Conservation (phyloP, 495 filamentous ascomycete species). For the Penicillium nucicola region DNA sequence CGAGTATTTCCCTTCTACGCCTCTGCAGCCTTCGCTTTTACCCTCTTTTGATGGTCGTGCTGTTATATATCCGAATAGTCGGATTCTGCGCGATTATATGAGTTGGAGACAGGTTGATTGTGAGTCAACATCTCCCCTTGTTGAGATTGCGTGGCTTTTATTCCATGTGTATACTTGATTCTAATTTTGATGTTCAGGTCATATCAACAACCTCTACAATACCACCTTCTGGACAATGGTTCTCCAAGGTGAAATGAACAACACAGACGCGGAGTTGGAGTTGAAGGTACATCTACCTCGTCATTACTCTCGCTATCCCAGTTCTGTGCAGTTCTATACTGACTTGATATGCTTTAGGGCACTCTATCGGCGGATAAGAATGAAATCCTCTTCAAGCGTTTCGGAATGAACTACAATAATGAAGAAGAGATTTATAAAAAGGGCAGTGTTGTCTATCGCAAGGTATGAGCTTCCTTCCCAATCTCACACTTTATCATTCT, state of each 20-base stretch:
- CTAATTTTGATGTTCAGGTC: constrained; percentile 49
- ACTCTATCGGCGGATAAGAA: constrained; percentile 87
- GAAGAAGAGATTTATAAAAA: constrained; percentile 91
- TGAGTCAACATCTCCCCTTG: constrained; percentile 37
- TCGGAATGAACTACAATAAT: constrained; percentile 95
- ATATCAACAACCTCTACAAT: constrained; percentile 98
- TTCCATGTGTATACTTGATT: no score
- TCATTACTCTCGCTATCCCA: not conserved
- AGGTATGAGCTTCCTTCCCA: constrained; percentile 57
- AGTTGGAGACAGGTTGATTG: constrained; percentile 97
- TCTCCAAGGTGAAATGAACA: constrained; percentile 67
- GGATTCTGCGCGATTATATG: constrained; percentile 88
- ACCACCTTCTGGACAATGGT: constrained; percentile 94
- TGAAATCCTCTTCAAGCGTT: constrained; percentile 87
- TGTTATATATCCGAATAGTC: constrained; percentile 75
- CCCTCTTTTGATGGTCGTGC: constrained; percentile 92
- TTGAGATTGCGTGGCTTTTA: not conserved
- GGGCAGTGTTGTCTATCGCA: constrained; percentile 82
- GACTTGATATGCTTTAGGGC: constrained; percentile 48
- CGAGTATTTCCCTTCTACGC: constrained; percentile 63
- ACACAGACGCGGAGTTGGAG: constrained; percentile 72
- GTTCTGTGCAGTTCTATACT: not conserved
- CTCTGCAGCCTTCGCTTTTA: constrained; percentile 64
- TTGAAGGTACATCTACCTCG: constrained; percentile 57
- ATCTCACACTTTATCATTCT: not conserved